Percentiles rank a stretch among this genome's conserved stretches.
phyloP scores from a whole-genome alignment of 768 basidiomycete genomes.

The Amanita polypyramis region DNA sequence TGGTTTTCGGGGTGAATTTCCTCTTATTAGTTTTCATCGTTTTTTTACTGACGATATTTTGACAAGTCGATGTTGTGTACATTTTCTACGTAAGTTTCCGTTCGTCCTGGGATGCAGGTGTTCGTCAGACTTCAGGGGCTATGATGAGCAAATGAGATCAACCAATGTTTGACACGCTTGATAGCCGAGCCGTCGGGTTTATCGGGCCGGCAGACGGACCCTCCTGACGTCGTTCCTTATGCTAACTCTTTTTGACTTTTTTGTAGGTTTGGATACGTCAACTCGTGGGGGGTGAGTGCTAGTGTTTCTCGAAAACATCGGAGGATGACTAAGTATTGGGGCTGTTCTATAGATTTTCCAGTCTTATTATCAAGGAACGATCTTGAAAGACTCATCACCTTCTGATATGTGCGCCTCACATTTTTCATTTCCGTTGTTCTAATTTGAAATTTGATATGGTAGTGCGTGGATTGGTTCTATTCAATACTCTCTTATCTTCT shows the following conservation, averaged over 20 bases:
- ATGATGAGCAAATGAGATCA: too few species aligned
- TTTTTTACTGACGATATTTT: not conserved
- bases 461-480: conserved; percentile 79
- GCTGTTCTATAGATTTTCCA: conserved; percentile 50
- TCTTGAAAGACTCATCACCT: conserved; percentile 38
- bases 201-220: not conserved
- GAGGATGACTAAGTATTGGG: not conserved
- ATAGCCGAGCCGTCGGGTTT: not conserved
- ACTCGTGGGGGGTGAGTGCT: conserved; percentile 59
- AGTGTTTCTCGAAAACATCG: not conserved
- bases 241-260: conserved; percentile 8
- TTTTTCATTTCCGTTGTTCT: not conserved
- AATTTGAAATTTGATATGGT: conserved; percentile 14
- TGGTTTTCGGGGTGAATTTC: conserved; percentile 29
- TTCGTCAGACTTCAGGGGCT: not conserved
- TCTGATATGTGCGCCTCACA: conserved; percentile 48
- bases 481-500: conserved; percentile 58
- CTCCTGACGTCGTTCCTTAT: conserved; percentile 7
- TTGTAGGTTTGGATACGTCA: conserved; percentile 54
- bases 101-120: not conserved
- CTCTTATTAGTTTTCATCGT: not conserved
- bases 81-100: conserved; percentile 29
- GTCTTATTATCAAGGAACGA: conserved; percentile 49
- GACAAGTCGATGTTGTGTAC: conserved; percentile 36
- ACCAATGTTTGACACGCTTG: not conserved